Base-by-base conservation (phyloP, 2,329 filamentous ascomycete species). In the Trichoderma semiorbis region DNA sequence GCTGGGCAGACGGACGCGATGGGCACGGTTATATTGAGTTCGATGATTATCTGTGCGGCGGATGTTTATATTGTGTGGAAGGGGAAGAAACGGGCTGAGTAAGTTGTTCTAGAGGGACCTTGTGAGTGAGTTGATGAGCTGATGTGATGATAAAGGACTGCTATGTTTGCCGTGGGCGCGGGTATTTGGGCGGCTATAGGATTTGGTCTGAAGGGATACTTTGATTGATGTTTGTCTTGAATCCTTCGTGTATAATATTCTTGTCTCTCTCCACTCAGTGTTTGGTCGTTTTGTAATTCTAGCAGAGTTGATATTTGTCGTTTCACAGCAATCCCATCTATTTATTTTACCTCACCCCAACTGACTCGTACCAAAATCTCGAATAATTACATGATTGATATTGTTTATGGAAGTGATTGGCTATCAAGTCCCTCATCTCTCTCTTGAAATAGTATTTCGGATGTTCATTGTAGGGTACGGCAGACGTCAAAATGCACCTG, bases 21-120 rank as follows among this genome's bases (percentile, higher is more conserved):
- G 73, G 75, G 75, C 0, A 69, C 74, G 0, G 50, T 75, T n/a
- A 72, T 76, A n/a, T 53, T 76, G 4, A 74, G 74, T 34, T 73
- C 73, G 4, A 36, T 76, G 67, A 57, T 57, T 18, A 65, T 75
- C 14, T 73, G 74, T 18, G 72, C 18, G 18, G 74, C 73, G 7
- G 74, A 76, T 55, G 61, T 74, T 2, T 75, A 73, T 39, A 74
- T 76, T 14, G 74, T 73, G 14, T 72, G 70, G 72, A 60, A 43
- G 18, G 58, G 63, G 18, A 61, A 62, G 36, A 66, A 74, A 14
- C 62, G 66, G 28, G n/a, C 12, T 5, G 74, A 74, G 74, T 75
- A 62, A 69, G 74, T 69, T 2, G 7, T 18, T 6, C n/a, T 30
- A 18, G 7, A 12, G 21, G 39, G 57, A 50, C 6, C 16, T 26